Evolutionary conservation across 2,329 filamentous ascomycete species (phyloP).

Genomic region (Alternaria rosae): DNA sequence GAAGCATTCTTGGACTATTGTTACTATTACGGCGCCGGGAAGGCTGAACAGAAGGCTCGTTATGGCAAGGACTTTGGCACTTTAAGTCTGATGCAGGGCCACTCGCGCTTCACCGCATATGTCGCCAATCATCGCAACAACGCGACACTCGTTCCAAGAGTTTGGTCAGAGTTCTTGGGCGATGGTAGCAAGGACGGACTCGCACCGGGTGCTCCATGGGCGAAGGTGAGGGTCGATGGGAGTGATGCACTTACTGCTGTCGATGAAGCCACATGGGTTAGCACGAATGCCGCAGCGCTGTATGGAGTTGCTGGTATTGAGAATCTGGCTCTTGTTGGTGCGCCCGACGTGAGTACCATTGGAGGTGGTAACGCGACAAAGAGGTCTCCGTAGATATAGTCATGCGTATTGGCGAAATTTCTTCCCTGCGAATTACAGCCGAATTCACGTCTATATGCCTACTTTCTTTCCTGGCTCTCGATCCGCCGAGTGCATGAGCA

Average conservation of each 20-base stretch:
- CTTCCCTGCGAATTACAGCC: neutral
- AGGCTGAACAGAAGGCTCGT: slow-evolving; percentile 59
- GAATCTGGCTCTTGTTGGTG: slow-evolving; percentile 56
- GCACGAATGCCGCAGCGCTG: slow-evolving; percentile 64
- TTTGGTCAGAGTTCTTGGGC: slow-evolving; percentile 63
- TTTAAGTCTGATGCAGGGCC: slow-evolving; percentile 61
- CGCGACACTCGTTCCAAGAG: slow-evolving; percentile 57
- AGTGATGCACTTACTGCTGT: slow-evolving; percentile 57
- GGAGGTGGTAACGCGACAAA: slow-evolving; percentile 20
- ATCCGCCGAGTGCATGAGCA: neutral
- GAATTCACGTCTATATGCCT: neutral
- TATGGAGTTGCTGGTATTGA: slow-evolving; percentile 67
- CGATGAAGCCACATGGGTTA: slow-evolving; percentile 65
- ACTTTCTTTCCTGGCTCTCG: neutral
- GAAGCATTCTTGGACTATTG: slow-evolving; percentile 67
- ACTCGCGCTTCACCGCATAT: slow-evolving; percentile 66
- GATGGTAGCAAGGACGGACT: slow-evolving; percentile 46
- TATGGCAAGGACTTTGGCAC: slow-evolving; percentile 61
- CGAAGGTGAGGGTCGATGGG: slow-evolving; percentile 52
- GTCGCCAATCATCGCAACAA: slow-evolving; percentile 57
- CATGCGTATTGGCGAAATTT: neutral
- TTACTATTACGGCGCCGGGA: slow-evolving; percentile 62
- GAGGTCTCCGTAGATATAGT: neutral
- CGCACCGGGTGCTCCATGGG: slow-evolving; percentile 55
- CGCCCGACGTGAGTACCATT: slow-evolving; percentile 24